phyloP scores from a whole-genome alignment of 441 rosid genomes.

The Adansonia rubrostipa region DNA sequence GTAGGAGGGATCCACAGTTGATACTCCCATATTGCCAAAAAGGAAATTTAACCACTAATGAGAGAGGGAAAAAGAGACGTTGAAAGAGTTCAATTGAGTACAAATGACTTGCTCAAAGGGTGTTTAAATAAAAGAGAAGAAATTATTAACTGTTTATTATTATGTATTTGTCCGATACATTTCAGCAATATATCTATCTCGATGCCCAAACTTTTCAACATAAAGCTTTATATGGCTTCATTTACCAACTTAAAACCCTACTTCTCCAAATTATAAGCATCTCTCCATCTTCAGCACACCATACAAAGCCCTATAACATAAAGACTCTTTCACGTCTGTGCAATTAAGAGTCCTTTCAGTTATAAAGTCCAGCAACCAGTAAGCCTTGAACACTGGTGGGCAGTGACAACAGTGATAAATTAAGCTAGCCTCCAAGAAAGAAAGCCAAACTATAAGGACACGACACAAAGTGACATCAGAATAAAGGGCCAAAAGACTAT shows the following conservation, averaged over 20 bases:
- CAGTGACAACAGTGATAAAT: neutral
- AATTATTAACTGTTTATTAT: neutral
- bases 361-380: neutral
- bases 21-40: neutral
- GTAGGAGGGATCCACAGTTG: neutral
- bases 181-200: neutral
- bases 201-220: neutral
- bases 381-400: neutral
- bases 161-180: neutral
- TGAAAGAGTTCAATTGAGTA: neutral
- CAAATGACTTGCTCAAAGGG: neutral
- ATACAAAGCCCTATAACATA: neutral
- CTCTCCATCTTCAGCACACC: neutral
- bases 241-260: neutral
- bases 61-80: neutral
- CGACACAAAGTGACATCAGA: neutral
- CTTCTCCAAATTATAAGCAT: constrained; percentile 1
- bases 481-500: neutral
- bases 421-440: neutral
- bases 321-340: neutral
- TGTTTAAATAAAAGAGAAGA: neutral
- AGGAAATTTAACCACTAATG: neutral
- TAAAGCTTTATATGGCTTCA: neutral
- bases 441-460: neutral
- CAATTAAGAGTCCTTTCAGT: neutral